Conservation (phyloP, 2,329 filamentous ascomycete genomes). For the Aspergillus latus region DNA sequence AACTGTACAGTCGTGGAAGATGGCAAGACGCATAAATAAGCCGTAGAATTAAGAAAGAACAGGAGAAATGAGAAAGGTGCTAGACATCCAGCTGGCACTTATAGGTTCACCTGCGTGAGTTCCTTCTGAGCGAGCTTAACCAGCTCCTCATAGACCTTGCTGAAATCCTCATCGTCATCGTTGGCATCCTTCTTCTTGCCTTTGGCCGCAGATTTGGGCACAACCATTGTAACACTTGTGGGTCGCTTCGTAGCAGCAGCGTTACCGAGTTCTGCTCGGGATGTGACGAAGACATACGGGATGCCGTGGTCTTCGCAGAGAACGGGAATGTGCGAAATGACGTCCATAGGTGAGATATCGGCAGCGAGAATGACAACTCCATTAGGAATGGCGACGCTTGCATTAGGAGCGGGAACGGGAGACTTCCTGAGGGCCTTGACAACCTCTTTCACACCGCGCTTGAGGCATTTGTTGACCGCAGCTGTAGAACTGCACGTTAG, state of each 20-base stretch:
- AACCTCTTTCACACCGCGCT: slow-evolving; percentile 98
- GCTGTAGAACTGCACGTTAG: slow-evolving; percentile 55
- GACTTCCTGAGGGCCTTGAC: slow-evolving; percentile 98
- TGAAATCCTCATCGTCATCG: slow-evolving; percentile 51
- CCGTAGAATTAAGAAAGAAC: slow-evolving; percentile 27
- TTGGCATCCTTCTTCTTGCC: slow-evolving; percentile 51
- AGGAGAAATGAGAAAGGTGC: slow-evolving; percentile 24
- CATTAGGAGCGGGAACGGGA: slow-evolving; percentile 64
- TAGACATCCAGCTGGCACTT: slow-evolving; percentile 19
- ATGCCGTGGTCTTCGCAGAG: slow-evolving; percentile 98
- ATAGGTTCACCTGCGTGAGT: slow-evolving; percentile 56
- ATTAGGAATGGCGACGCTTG: slow-evolving; percentile 62
- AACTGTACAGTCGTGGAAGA: slow-evolving; percentile 39
- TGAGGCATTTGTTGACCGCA: slow-evolving; percentile 91
- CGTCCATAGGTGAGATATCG: slow-evolving; percentile 97
- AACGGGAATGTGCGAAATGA: slow-evolving; percentile 96
- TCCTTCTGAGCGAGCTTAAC: slow-evolving; percentile 62
- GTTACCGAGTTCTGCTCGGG: slow-evolving; percentile 87
- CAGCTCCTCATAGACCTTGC: slow-evolving; percentile 56
- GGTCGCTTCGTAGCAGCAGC: slow-evolving; percentile 94
- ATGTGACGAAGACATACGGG: slow-evolving; percentile 92
- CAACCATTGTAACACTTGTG: slow-evolving; percentile 90
- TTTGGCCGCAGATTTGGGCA: slow-evolving; percentile 51
- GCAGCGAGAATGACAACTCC: slow-evolving; percentile 87
- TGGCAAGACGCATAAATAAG: slow-evolving; percentile 23